Evolutionary conservation across 2,329 filamentous ascomycete species (phyloP), one percentile per base, ranked within the genome.

Genomic region (Coniochaeta prunicola): DNA sequence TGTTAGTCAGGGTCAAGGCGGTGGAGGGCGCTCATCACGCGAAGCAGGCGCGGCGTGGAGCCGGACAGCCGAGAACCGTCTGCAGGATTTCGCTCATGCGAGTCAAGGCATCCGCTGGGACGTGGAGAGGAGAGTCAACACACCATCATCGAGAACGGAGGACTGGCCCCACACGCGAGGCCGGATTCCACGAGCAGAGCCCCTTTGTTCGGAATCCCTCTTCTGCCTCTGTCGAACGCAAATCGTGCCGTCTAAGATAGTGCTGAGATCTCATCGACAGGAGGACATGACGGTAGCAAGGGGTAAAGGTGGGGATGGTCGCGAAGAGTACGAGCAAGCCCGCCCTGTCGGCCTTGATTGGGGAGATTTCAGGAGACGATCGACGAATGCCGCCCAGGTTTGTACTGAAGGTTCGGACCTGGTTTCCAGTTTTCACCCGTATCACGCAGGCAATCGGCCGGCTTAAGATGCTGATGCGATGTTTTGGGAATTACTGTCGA

Each of bases 61-160:
- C 53, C 53, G 28, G 53, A 21, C 9, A 19, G 58, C 59, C 59
- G 59, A 58, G 57, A 12, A 33, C 31, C 6, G 31, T 57, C 21
- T 30, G 24, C 54, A 55, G 56, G 24, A 54, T 50, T 28, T 50
- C 45, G 5, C 45, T 50, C 45, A 36, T 42, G 30, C 54, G 48
- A 58, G 36, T 48, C 57, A 50, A n/a, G 57, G 57, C 24, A 54
- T 40, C 45, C 31, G 40, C 17, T 26, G 30, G 30, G 53, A 54
- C 40, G 28, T 38, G 59, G 36, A 60, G 57, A 30, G 31, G 56
- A 55, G 48, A 73, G 73, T 66, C 67, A 76, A 79, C 77, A 69
- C 71, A 80, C 77, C 77, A 80, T 80, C 76, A 80, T 80, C 73
- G 73, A 74, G 71, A 67, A 70, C 68, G 71, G 64, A 66, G 65